Evolutionary conservation across 1,139 yeast species (phyloP), one percentile per base, ranked within the genome.

Genomic region (Suhomyces taliae): DNA sequence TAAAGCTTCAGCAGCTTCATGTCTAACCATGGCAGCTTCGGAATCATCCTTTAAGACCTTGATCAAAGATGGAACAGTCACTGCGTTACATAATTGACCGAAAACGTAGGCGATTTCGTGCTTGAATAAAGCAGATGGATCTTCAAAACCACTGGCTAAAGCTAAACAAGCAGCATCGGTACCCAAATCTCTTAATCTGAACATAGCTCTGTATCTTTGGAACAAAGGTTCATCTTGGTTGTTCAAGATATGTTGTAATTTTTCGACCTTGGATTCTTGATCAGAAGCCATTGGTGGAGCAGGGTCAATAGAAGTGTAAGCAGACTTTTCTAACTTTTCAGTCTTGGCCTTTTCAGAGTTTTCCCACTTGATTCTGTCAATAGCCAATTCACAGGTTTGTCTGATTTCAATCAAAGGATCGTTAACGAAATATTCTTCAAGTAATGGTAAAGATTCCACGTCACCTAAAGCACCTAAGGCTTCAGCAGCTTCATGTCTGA

Each of bases 401-500:
- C 96, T 83, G 53, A 95, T 91, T 59, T 91, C 97, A 58, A 88
- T 77, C 43, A 85, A 72, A 10, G 96, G 95, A 62, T 93, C 98
- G 45, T 85, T 79, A 52, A 72, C 67, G 57, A 67, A 75, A 67
- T 85, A 90, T 43, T 83, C 73, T 53, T 81, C 71, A 55, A 95
- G 79, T 45, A 90, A 67, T 0, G 72, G 79, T 49, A 93, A 68
- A n/a, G 96, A 87, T 6, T 81, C 85, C 42, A 71, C 69, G 66
- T 90, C 96, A 41, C 96, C 97, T 47, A 95, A 75, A 35, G 99
- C 99, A 50, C 99, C 99, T 48, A 95, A 78, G 32, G 98, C 99
- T 70, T 95, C 99, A 10, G 99, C 99, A 19, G 99, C 99, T 69
- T 95, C 99, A 66, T 95, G 99, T 67, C 99, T 87, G 34, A 95